Evolutionary conservation across 768 basidiomycete genomes (phyloP), one percentile per base, ranked within the genome.

Genomic region (Tremella fuciformis): DNA sequence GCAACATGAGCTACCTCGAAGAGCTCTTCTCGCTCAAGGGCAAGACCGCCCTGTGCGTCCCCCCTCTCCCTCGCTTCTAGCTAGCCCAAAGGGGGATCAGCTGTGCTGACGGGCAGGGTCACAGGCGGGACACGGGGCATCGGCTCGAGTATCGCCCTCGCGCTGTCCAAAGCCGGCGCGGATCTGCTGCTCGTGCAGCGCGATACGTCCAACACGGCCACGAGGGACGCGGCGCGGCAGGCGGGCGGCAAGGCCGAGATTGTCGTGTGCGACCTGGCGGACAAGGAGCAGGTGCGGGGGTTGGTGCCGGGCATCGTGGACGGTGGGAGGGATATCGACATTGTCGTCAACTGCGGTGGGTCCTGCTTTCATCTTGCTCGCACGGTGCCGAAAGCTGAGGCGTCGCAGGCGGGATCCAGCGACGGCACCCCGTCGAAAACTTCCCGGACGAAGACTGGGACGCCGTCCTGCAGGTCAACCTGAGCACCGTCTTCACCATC

Each of bases 401-500:
- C 26, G 39, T 2, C 24, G 29, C 21, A 55, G 68, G 67, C 18
- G 75, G 75, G 47, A 76, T 76, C 51, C 75, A 76, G 53, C 54
- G 75, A 21, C 59, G 77, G 52, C 72, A 74, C 55, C 73, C 85
- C 58, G 83, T 83, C n/a, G 81, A 84, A 60, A 81, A 82, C 68
- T 87, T 87, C 73, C 78, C 81, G 24, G 86, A 86, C 66, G 65
- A 76, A 44, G 86, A 87, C 67, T 87, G 86, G 86, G 83, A 86
- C 58, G 86, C 86, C 73, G 86, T 87, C 66, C 80, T 92, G 58
- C 83, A 88, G 67, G 84, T 89, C 65, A 96, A 96, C 80, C 84
- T 96, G 73, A 91, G 89, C 77, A 84, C 89, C 8, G 84, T 83
- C 58, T 96, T 87, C 83, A 82, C 90, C 25, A 86, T 93, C 62